phyloP scores from a whole-genome alignment of 1,139 yeast species.

The Candida glucosophila region DNA sequence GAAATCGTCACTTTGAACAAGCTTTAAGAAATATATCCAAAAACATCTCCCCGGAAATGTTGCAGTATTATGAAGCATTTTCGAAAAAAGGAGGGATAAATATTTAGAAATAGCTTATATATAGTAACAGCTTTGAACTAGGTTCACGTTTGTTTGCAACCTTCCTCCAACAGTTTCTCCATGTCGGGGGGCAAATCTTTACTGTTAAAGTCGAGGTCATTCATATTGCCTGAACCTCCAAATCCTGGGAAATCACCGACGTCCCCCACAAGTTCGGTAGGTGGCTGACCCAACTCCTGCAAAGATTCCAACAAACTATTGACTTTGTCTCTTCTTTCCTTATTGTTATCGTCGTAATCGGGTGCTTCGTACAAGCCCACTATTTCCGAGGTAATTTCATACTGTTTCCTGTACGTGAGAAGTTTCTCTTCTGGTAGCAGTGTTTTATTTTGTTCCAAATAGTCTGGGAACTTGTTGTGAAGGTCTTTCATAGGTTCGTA shows the following conservation, averaged over 20 bases:
- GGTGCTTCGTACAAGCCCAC: slow-evolving; percentile 50
- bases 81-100: slow-evolving; percentile 36
- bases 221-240: slow-evolving; percentile 19
- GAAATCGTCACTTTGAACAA: slow-evolving; percentile 55
- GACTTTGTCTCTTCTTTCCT: slow-evolving; percentile 43
- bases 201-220: slow-evolving; percentile 30
- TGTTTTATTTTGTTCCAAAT: slow-evolving; percentile 43
- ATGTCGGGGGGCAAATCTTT: slow-evolving; percentile 41
- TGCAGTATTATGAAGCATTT: slow-evolving; percentile 64
- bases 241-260: slow-evolving; percentile 53
- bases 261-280: slow-evolving; percentile 68
- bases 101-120: slow-evolving; percentile 9
- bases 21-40: slow-evolving; percentile 62
- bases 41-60: slow-evolving; percentile 81
- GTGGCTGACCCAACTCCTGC: slow-evolving; percentile 86
- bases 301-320: slow-evolving; percentile 55
- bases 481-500: slow-evolving; percentile 86
- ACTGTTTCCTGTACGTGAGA: slow-evolving; percentile 45
- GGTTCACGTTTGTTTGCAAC: slow-evolving; percentile 20
- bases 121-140: slow-evolving; percentile 1
- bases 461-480: slow-evolving; percentile 58
- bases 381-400: slow-evolving; percentile 43
- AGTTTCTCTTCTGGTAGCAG: slow-evolving; percentile 40
- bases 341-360: slow-evolving; percentile 43
- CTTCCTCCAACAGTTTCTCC: slow-evolving; percentile 36